Conservation (phyloP, 192 early-diverging fungal species). For the Linnemannia hyalina region DNA sequence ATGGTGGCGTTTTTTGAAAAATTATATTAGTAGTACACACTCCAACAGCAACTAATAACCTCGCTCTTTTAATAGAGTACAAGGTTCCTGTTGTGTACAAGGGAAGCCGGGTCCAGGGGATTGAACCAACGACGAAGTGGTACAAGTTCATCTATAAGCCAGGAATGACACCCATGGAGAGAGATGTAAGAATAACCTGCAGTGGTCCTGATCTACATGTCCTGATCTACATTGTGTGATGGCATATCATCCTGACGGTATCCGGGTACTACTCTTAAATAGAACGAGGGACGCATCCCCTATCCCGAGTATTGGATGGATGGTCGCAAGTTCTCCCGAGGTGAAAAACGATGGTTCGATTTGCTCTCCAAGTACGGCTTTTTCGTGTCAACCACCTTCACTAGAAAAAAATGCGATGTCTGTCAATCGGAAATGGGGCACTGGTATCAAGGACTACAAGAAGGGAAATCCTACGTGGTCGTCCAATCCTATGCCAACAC, state of each 20-base stretch:
- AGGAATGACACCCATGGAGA: conserved; percentile 27
- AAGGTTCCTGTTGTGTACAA: neutral
- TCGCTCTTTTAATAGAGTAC: too few relatives aligned
- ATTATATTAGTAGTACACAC: too few relatives aligned
- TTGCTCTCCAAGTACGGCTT: conserved; percentile 10
- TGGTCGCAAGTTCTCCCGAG: neutral
- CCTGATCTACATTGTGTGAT: neutral
- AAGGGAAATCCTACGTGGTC: neutral
- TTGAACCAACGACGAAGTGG: conserved; percentile 18
- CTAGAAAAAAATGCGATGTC: neutral
- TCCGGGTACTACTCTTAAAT: neutral
- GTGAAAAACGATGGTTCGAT: conserved; percentile 7
- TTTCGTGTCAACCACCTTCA: conserved; percentile 15
- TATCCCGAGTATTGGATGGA: conserved; percentile 15
- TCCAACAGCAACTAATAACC: too few relatives aligned
- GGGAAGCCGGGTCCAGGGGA: conserved; percentile 9
- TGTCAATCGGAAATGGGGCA: conserved; percentile 14
- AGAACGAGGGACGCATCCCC: conserved; percentile 1
- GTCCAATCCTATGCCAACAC: conserved; percentile 4
- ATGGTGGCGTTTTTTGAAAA: too few relatives aligned
- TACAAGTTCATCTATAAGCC: conserved; percentile 27
- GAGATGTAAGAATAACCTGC: conserved; percentile 18
- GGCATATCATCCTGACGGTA: conserved; percentile 8
- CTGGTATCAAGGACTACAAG: conserved; percentile 5
- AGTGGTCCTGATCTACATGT: neutral